Conservation (phyloP, 768 basidiomycete species). For the Galerina sulciceps region DNA sequence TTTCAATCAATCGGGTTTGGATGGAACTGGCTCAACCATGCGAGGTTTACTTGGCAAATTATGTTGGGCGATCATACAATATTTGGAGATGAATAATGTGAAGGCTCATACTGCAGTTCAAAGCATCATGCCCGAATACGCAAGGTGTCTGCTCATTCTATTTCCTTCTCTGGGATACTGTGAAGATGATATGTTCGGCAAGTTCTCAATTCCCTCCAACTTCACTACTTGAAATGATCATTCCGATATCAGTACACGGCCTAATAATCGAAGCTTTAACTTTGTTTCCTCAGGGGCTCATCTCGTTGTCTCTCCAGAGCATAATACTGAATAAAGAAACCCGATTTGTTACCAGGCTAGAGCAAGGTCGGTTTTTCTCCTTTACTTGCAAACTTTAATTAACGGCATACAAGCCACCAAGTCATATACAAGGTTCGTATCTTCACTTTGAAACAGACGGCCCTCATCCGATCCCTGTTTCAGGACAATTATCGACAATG, state of each 20-base stretch:
- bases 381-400: background rate
- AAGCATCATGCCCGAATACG: constrained; percentile 22
- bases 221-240: background rate
- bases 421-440: background rate
- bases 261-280: constrained; percentile 23
- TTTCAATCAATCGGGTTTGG: background rate
- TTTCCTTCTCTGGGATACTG: constrained; percentile 29
- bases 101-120: constrained; percentile 13
- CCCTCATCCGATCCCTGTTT: background rate
- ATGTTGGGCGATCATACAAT: constrained; percentile 30
- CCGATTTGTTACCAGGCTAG: constrained; percentile 30
- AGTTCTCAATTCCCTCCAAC: background rate
- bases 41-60: constrained; percentile 31
- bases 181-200: constrained; percentile 20
- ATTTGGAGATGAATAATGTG: constrained; percentile 23
- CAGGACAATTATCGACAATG: background rate
- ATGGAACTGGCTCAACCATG: background rate
- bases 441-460: background rate
- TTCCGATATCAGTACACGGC: constrained; percentile 11
- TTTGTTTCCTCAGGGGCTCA: constrained; percentile 1
- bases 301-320: constrained; percentile 8
- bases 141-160: constrained; percentile 31
- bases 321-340: constrained; percentile 9
- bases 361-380: constrained; percentile 31
- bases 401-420: background rate